Evolutionary conservation across 2,329 filamentous ascomycete species (phyloP), one percentile per base, ranked within the genome.

Genomic region (Fusarium poae): DNA sequence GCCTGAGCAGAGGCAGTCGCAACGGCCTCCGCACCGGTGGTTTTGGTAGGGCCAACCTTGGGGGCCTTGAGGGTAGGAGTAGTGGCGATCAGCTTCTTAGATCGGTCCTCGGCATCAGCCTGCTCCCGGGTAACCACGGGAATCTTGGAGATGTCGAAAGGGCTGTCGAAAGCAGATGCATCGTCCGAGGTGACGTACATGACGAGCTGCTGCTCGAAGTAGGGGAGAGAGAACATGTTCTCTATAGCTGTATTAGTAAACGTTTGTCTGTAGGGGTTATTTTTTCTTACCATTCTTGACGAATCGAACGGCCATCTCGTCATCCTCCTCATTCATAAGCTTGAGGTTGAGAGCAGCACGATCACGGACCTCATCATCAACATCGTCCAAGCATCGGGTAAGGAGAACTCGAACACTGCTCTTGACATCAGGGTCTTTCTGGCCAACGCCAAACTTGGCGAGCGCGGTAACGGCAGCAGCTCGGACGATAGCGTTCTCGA

Each of bases 401-500:
- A 99, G 90, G 46, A 99, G 87, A 50, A 99, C 96, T 69, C 91
- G 89, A 53, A 99, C 95, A 78, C 94, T 97, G 74, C 93, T 91
- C 88, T 98, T 98, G 75, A 99, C 93, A 79, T 99, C 96, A 1
- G 92, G 90, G 76, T 98, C 96, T 82, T 97, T 94, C 80, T 98
- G 96, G 34, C 93, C 94, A 61, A 98, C 95, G 74, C 96, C 96
- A 77, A 99, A 99, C 81, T 98, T 99, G 75, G 95, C 93, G 67
- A 99, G 82, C 4, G 96, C 96, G 25, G 96, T 98, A 25, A 98
- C 97, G 53, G 96, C 96, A 12, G 96, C 94, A 49, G 96, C 96
- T 72, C 96, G 89, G 21, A 99, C 94, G 67, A 97, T 94, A 40
- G 96, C 94, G 77, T 99, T 99, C 81, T 99, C 96, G 53, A 99